Evolutionary conservation across 805 yeast species (phyloP).

Genomic region (Wickerhamiella azymoides): DNA sequence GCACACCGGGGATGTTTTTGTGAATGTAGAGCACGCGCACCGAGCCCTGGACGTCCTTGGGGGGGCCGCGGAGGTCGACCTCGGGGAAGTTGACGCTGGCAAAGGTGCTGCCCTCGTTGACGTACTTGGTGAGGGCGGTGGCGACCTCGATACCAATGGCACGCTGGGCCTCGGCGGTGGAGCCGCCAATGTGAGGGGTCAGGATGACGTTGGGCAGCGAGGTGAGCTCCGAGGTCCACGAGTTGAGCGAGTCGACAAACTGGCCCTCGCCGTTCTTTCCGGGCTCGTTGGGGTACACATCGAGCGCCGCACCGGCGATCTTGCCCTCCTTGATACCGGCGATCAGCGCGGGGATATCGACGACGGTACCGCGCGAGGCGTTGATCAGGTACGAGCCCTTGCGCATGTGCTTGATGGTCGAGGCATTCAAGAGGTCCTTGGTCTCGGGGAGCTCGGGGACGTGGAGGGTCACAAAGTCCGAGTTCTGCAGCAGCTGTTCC

Average conservation of each 20-base stretch:
- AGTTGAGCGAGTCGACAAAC: slow-evolving; percentile 60
- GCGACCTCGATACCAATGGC: slow-evolving; percentile 96
- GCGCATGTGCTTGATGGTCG: slow-evolving; percentile 92
- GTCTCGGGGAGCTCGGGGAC: slow-evolving; percentile 94
- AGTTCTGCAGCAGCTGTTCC: slow-evolving; percentile 60
- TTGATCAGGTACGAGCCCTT: slow-evolving; percentile 88
- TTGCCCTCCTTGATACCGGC: slow-evolving; percentile 86
- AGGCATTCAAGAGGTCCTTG: slow-evolving; percentile 71
- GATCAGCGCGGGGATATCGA: slow-evolving; percentile 87
- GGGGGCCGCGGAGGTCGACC: slow-evolving; percentile 77
- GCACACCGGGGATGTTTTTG: slow-evolving; percentile 97
- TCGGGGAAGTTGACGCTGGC: slow-evolving; percentile 99
- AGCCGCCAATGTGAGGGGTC: slow-evolving; percentile 98
- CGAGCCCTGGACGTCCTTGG: slow-evolving; percentile 64
- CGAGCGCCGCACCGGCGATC: slow-evolving; percentile 93
- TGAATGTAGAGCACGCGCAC: slow-evolving; percentile 94
- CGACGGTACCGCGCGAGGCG: slow-evolving; percentile 95
- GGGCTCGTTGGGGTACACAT: slow-evolving; percentile 94
- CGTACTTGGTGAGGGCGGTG: slow-evolving; percentile 70
- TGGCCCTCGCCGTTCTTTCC: slow-evolving; percentile 83
- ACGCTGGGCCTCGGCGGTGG: slow-evolving; percentile 96
- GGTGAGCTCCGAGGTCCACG: slow-evolving; percentile 72
- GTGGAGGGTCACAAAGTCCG: slow-evolving; percentile 87
- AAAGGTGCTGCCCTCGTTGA: slow-evolving; percentile 86
- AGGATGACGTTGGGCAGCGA: slow-evolving; percentile 76